phyloP scores from a whole-genome alignment of 177 flowering plant species.

The Vitis hybrid region DNA sequence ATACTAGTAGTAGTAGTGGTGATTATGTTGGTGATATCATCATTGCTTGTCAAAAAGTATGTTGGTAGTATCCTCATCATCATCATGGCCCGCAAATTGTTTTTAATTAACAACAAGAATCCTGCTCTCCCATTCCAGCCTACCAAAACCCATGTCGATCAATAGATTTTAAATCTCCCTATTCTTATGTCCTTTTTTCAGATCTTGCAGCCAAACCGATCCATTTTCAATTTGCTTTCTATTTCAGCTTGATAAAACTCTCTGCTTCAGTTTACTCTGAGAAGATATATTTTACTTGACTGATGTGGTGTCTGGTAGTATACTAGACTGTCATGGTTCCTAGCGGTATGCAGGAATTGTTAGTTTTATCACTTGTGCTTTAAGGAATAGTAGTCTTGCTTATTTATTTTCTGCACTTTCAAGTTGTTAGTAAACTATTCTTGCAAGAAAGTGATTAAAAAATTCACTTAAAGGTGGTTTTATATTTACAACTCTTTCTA shows the following conservation, averaged over 20 bases:
- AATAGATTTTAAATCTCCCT: not conserved
- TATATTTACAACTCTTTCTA: not conserved
- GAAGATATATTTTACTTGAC: too few species aligned
- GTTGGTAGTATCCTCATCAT: not conserved
- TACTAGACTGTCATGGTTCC: too few species aligned
- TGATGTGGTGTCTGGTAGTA: too few species aligned
- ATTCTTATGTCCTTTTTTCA: not conserved
- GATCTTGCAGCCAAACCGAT: not conserved
- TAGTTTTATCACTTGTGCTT: too few species aligned
- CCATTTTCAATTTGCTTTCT: too few species aligned
- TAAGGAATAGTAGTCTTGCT: not conserved
- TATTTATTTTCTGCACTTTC: not conserved
- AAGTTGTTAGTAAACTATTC: not conserved
- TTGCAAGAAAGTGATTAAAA: not conserved
- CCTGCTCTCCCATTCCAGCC: not conserved
- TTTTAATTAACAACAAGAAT: not conserved
- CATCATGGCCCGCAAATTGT: not conserved
- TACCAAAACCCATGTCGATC: not conserved
- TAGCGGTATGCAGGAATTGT: too few species aligned
- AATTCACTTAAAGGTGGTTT: not conserved
- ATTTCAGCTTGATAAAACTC: too few species aligned
- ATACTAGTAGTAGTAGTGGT: too few species aligned
- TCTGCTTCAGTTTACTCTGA: too few species aligned
- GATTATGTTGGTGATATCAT: not conserved
- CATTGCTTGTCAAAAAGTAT: too few species aligned